These are phyloP conservation scores for Hyphopichia fennica DNA, from an alignment of 1,139 yeast species.

Conservation along the genomic window DNA sequence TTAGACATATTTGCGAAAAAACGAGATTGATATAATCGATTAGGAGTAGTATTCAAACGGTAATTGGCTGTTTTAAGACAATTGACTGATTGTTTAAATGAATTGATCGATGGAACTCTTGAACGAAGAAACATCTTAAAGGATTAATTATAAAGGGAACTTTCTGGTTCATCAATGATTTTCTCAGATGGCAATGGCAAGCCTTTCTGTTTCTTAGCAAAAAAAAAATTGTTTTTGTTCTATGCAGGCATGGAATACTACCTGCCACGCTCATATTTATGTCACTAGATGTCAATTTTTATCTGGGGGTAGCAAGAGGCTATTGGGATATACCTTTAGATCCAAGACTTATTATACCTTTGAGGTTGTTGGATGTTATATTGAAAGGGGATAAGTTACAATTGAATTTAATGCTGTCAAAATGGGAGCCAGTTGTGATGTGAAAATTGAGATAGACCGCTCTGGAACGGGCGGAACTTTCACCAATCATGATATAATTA, in stretches of 20 bases:
- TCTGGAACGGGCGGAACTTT: conserved; percentile 43
- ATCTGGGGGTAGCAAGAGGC: no score
- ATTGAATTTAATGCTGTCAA: no score
- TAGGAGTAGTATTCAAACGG: background rate
- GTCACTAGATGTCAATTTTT: no score
- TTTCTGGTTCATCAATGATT: no score
- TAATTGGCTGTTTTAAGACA: conserved; percentile 2
- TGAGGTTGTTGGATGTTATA: no score
- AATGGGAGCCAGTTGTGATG: conserved; percentile 19
- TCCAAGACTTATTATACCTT: no score
- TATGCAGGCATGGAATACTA: background rate
- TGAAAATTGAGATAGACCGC: conserved; percentile 38
- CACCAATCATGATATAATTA: conserved; percentile 51
- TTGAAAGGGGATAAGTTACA: no score
- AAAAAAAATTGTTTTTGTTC: background rate
- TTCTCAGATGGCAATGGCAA: background rate
- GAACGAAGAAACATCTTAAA: background rate
- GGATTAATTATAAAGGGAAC: background rate
- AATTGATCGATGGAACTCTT: background rate
- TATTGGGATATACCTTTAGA: no score
- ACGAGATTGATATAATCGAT: background rate
- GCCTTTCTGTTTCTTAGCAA: background rate
- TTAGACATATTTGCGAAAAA: conserved; percentile 30
- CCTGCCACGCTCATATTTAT: no score
- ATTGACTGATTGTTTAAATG: conserved; percentile 3